phyloP scores from a whole-genome alignment of 164 flowering plant genomes.

The Magnolia kwangsiensis region DNA sequence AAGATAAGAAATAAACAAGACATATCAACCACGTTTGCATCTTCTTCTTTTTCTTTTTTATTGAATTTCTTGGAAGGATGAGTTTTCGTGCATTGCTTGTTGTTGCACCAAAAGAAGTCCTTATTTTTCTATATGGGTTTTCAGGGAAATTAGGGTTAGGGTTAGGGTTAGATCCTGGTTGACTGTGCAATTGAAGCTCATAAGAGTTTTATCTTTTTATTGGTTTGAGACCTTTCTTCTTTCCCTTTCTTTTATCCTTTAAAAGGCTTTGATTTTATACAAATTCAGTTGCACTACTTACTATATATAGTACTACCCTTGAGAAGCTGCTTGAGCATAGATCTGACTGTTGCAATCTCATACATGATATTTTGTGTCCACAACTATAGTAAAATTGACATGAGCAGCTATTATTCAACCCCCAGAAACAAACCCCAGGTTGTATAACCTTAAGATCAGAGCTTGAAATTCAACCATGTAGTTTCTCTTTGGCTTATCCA shows the following conservation, averaged over 20 bases:
- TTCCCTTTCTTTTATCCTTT: conserved; percentile 4
- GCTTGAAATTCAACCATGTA: conserved; percentile 11
- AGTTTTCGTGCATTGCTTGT: no score
- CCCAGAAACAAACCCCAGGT: conserved; percentile 7
- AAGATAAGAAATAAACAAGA: conserved; percentile 1
- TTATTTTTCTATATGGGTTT: background rate
- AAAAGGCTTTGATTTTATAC: conserved; percentile 3
- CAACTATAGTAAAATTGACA: conserved; percentile 1
- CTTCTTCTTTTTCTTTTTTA: background rate
- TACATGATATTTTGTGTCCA: background rate
- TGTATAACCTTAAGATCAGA: conserved; percentile 14
- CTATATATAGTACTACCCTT: conserved; percentile 10
- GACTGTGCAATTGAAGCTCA: background rate
- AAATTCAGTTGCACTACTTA: conserved; percentile 23
- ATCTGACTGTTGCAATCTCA: conserved; percentile 24
- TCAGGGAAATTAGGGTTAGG: background rate
- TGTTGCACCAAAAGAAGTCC: no score
- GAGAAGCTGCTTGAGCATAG: conserved; percentile 16
- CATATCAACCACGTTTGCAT: background rate
- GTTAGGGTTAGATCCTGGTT: background rate
- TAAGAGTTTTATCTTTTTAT: background rate
- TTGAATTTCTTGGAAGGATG: background rate
- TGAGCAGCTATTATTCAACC: background rate
- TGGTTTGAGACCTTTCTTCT: background rate
- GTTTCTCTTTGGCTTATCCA: conserved; percentile 17